Base-by-base conservation (phyloP, 148 eudicot genomes). In the Chenopodium suecicum region DNA sequence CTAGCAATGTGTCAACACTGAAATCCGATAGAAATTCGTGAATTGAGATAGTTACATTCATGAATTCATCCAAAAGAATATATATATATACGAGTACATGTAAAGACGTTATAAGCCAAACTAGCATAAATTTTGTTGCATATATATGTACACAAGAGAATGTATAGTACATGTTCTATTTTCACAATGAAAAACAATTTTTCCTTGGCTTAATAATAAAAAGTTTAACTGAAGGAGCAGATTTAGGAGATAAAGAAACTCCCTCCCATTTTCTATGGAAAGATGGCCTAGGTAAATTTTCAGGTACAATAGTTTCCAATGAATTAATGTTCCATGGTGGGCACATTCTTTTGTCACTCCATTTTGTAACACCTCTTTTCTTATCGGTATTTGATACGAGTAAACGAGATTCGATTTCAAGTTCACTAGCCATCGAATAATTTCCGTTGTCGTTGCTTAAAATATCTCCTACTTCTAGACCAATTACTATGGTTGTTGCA, bases 251-350 rank as follows among this genome's bases (percentile, higher is more conserved):
- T 10, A 63, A 67, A 20, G 84, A 91, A 31, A 90, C 89, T 1
- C 80, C 74, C 76, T 92, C 97, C 96, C 94, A 91, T 31, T 84
- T 86, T 54, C 94, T 90, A 50, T 76, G 87, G 69, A 89, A 87
- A 52, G 87, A 86, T 23, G 94, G 96, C 83, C 98, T 84, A 4
- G 98, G 98, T 2, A 95, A 87, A 67, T 95, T 88, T 72, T 95
- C 98, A 29, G 98, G 98, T 76, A 95, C 97, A 74, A 95, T 85
- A 2, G 90, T 93, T 77, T 95, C 98, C 4, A 89, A 83, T 2
- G 97, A 90, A 82, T 92, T 93, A 80, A 85, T n/a, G 46, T 79
- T 83, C 98, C 97, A 95, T 7, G 97, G 85, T 47, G 82, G 86
- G 56, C 97, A 95, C 9, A 70, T 70, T 72, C 94, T 84, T 77